Base-by-base conservation (phyloP, 2,329 filamentous ascomycete species). In the Blastomyces emzantsi region DNA sequence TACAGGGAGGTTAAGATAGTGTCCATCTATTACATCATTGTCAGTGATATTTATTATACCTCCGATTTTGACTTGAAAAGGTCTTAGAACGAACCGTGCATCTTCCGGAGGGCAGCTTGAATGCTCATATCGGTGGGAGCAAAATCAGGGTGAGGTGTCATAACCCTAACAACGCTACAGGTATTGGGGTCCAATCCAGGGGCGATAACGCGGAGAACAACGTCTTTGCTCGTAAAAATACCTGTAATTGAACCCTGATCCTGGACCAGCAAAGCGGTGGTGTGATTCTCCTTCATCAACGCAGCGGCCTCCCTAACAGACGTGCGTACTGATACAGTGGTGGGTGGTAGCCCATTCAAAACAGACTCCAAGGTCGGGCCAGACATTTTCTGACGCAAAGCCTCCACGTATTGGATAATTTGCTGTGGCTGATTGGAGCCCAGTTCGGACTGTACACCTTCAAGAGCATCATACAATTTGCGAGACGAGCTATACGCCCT, bases 191-290 rank as follows among this genome's bases (percentile, higher is more conserved):
- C 94, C 65, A 99, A 83, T 22, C 94, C 94, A 60, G 94, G 94
- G 62, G 94, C 94, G 78, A 99, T 99, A 65, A 99, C 94, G 76
- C 94, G 91, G 64, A 99, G 84, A 64, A 99, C 94, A 60, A 99
- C 93, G 79, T 99, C 94, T 81, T 99, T 99, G 81, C 94, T 97
- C 65, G 94, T 99, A 76, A 99, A 99, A 74, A 99, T 99, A 78
- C 94, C 94, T 62, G 94, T 99, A 73, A 99, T 97, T 54, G 92
- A 90, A 62, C 93, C 92, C 76, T 96, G 91, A 75, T 99, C 94
- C 78, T 97, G 92, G 19, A 99, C 94, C 64, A 99, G 81, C 52
- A 99, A 88, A 56, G 94, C 94, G 19, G 94, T 99, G 22, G 94
- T 99, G 77, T 96, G 94, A 79, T 99, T 93, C 77, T 99, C 94